Evolutionary conservation across 768 basidiomycete species (phyloP).

Genomic region (Termitomyces sp.): DNA sequence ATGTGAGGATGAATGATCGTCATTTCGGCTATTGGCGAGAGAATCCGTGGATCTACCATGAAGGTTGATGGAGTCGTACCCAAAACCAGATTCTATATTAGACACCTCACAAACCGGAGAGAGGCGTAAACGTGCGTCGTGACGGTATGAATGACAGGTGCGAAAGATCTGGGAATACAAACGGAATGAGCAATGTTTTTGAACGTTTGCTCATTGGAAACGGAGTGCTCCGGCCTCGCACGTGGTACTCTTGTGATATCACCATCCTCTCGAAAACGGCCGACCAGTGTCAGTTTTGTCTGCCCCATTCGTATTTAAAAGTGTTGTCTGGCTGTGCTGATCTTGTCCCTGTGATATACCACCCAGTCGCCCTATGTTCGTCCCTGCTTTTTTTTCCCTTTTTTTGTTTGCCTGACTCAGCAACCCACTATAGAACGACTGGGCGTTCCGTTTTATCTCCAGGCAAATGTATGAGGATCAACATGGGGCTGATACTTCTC

Average conservation of each 20-base stretch:
- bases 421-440: neutral
- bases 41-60: conserved; percentile 2
- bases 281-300: neutral
- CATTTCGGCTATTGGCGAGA: conserved; percentile 8
- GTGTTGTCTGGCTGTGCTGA: neutral
- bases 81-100: neutral
- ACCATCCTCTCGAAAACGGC: conserved; percentile 9
- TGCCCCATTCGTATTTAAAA: neutral
- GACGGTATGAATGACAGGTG: neutral
- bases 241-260: conserved; percentile 23
- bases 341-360: neutral
- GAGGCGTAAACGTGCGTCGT: conserved; percentile 16
- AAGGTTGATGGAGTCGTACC: conserved; percentile 3
- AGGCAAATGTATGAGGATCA: conserved; percentile 15
- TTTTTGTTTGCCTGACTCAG: conserved; percentile 14
- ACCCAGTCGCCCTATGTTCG: neutral
- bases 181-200: conserved; percentile 12
- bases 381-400: conserved; percentile 18
- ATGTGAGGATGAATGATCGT: conserved; percentile 1
- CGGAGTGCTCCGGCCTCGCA: conserved; percentile 26
- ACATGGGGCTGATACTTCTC: conserved; percentile 6
- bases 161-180: neutral
- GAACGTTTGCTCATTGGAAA: conserved; percentile 13
- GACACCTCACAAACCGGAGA: neutral
- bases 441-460: conserved; percentile 11